These are phyloP conservation scores for Termitomyces sp. DNA, from an alignment of 768 basidiomycete genomes.

Conservation along the genomic window DNA sequence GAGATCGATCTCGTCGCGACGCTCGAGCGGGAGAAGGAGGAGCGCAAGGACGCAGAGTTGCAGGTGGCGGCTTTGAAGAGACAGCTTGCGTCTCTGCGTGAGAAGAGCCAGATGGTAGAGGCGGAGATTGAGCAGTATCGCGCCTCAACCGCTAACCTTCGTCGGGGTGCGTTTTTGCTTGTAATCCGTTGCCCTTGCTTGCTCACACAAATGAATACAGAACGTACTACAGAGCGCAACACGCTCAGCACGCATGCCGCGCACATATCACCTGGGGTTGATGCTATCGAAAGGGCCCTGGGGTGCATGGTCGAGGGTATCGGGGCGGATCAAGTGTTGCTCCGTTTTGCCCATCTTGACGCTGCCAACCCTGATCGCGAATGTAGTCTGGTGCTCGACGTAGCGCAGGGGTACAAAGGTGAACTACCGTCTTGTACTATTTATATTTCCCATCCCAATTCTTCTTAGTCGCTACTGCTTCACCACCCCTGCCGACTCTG, in stretches of 20 bases:
- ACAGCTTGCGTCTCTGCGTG: constrained; percentile 58
- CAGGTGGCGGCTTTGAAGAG: constrained; percentile 55
- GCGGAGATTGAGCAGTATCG: constrained; percentile 71
- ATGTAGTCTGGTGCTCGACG: constrained; percentile 72
- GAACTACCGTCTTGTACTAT: background rate
- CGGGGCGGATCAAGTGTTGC: constrained; percentile 61
- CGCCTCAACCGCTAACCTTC: constrained; percentile 52
- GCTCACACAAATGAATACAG: constrained; percentile 25
- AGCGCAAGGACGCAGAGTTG: constrained; percentile 64
- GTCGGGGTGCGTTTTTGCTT: constrained; percentile 44
- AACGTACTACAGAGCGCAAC: constrained; percentile 61
- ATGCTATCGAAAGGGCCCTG: constrained; percentile 48
- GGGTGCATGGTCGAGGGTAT: constrained; percentile 76
- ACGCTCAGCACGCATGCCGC: constrained; percentile 50
- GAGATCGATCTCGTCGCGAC: constrained; percentile 80
- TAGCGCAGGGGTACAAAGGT: constrained; percentile 64
- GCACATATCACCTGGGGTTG: constrained; percentile 47
- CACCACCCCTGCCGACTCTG: constrained; percentile 62
- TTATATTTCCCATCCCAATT: background rate
- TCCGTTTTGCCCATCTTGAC: constrained; percentile 69
- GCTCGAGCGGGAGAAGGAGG: constrained; percentile 65
- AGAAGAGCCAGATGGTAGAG: constrained; percentile 53
- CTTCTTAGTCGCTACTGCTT: constrained; percentile 70
- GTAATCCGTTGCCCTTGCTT: background rate
- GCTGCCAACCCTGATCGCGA: constrained; percentile 50